Evolutionary conservation across 345 rosid species (phyloP).

Genomic region (Angophora floribunda): DNA sequence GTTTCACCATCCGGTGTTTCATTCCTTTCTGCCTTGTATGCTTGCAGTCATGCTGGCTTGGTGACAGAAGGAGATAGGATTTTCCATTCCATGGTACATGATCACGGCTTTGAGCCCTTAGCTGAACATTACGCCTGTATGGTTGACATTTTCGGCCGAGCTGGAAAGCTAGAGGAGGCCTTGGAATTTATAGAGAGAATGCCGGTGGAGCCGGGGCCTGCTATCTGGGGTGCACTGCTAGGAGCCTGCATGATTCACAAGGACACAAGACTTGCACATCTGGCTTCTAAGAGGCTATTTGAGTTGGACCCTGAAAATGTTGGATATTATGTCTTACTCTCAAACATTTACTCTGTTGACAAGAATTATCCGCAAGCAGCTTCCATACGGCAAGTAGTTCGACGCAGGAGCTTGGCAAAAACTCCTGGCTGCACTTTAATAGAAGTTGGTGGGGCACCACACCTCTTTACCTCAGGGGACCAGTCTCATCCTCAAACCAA

Average conservation of each 20-base stretch:
- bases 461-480: conserved; percentile 74
- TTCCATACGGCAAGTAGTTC: conserved; percentile 50
- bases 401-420: conserved; percentile 47
- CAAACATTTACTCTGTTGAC: conserved; percentile 60
- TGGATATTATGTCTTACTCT: conserved; percentile 58
- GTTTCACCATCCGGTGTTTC: conserved; percentile 50
- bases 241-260: conserved; percentile 81
- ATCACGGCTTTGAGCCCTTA: conserved; percentile 43
- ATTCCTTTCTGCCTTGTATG: conserved; percentile 61
- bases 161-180: conserved; percentile 64
- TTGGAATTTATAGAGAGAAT: conserved; percentile 48
- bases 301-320: conserved; percentile 59
- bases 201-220: conserved; percentile 49
- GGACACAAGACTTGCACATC: conserved; percentile 46
- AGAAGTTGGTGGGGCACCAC: conserved; percentile 53
- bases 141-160: conserved; percentile 79
- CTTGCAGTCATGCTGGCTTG: conserved; percentile 83
- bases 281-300: conserved; percentile 57
- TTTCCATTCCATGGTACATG: conserved; percentile 53
- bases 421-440: conserved; percentile 74
- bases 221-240: conserved; percentile 64
- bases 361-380: conserved; percentile 67
- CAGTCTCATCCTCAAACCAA: conserved; percentile 51
- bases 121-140: conserved; percentile 70
- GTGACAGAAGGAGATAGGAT: conserved; percentile 59